Base-by-base conservation (phyloP, 2,329 filamentous ascomycete species). In the Fusarium stilboides region DNA sequence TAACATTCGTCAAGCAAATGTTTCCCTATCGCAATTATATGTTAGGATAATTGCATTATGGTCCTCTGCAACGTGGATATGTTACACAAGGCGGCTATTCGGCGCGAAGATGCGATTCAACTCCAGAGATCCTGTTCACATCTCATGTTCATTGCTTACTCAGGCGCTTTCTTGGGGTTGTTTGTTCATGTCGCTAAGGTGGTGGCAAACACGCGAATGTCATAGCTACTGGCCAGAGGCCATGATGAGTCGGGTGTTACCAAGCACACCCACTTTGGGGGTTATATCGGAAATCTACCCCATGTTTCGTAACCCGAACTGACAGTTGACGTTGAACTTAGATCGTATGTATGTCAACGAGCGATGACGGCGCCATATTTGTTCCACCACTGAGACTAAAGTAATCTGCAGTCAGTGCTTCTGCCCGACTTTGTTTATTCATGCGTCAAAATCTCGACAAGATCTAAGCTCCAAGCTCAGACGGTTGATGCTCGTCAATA, bases 381-480 rank as follows among this genome's bases (percentile, higher is more conserved):
- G 49, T 69, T 63, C 62, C 57, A 68, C 67, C 67, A 68, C 46
- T 68, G 42, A 68, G 57, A 40, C 50, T 28, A 20, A 37, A 8
- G 24, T 37, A 58, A 33, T 49, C n/a, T 45, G 15, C 14, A 45
- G 49, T 46, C 42, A 53, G 39, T 44, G 54, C 51, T 47, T 53
- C 28, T 15, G 36, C 43, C 47, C 34, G 22, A 24, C 43, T 51
- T 45, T 39, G 15, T 17, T 40, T 17, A 7, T 44, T 45, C 22
- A 37, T 31, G 36, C 40, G 39, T 42, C 36, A 59, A 20, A 26
- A 42, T 57, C 34, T 54, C 43, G n/a, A 28, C 33, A 31, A 31
- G 34, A 53, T 45, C 49, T 52, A 26, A 67, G 37, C 20, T 24
- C 43, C 24, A 45, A 63, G 20, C 58, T 34, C 46, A 47, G 36